Evolutionary conservation across 768 basidiomycete species (phyloP), one percentile per base, ranked within the genome.

Genomic region (Leccinum arenicola): DNA sequence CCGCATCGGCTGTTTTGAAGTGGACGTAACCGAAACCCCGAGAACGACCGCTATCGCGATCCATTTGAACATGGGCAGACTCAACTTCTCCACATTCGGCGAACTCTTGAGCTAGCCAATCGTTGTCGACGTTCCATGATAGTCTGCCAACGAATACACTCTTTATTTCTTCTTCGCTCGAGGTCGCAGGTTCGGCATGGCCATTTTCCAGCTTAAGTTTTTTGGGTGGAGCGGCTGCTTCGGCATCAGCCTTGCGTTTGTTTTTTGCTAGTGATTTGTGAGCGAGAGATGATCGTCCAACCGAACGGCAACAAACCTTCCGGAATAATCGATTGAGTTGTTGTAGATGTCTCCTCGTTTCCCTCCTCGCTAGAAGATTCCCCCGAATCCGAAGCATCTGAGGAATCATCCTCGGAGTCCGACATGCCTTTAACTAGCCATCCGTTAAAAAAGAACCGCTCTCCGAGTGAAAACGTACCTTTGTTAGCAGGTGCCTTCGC

Each of bases 61-160:
- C 91, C 76, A 84, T 85, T 73, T 89, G 88, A 60, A 98, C 93
- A n/a, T 83, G 86, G 6, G 93, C 94, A n/a, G 85, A 86, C 61
- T 86, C 83, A 67, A 99, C 84, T 76, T 95, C 91, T 53, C 97
- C 97, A 66, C 87, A 95, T 55, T 82, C 79, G 33, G 88, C 85
- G 64, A 99, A 98, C 74, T 98, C 96, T 73, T 87, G 82, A 52
- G 88, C 85, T 61, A 98, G 86, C 82, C 93, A 91, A 74, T 98
- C 96, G 71, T 93, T 90, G 78, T 98, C 96, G 62, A 98, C 89
- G 72, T 91, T 92, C 95, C 95, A 99, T 12, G 93, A 95, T 49
- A 99, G 82, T 59, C 84, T 83, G 56, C 96, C 96, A 64, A 99
- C 93, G 69, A 95, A 98, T 66, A 98, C 82, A 40, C 89, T 87